These are phyloP conservation scores for Cyberlindnera lachancei DNA, from an alignment of 805 yeast species.

Conservation along the genomic window DNA sequence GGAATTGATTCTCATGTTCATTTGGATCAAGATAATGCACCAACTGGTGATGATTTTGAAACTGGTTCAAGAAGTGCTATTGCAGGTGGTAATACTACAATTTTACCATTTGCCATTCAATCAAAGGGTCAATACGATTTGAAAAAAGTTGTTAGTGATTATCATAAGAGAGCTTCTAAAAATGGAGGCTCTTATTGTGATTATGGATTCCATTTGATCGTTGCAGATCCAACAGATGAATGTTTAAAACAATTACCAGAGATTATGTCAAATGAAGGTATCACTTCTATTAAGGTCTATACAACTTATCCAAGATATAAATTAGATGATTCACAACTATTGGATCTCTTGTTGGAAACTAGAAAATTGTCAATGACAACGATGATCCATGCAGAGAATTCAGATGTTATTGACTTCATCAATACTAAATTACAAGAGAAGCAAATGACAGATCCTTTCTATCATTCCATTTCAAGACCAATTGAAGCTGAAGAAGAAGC, in stretches of 20 bases:
- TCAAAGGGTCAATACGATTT: slow-evolving; percentile 26
- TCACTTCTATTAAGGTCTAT: slow-evolving; percentile 26
- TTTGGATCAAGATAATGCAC: slow-evolving; percentile 33
- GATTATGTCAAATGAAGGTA: slow-evolving; percentile 22
- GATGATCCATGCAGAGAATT: slow-evolving; percentile 46
- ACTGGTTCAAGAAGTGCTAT: slow-evolving; percentile 38
- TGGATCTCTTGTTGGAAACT: slow-evolving; percentile 32
- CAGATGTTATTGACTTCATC: slow-evolving; percentile 36
- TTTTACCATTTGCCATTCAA: slow-evolving; percentile 41
- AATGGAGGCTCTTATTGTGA: slow-evolving; percentile 33
- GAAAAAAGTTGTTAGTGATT: slow-evolving; percentile 18
- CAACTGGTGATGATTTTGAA: slow-evolving; percentile 38
- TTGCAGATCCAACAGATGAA: slow-evolving; percentile 27
- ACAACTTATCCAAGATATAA: slow-evolving; percentile 39
- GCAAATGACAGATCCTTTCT: slow-evolving; percentile 33
- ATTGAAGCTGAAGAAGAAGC: slow-evolving; percentile 42
- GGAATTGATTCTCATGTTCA: slow-evolving; percentile 47
- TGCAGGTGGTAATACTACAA: slow-evolving; percentile 44
- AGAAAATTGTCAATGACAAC: slow-evolving; percentile 37
- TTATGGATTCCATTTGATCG: slow-evolving; percentile 40
- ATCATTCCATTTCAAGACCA: slow-evolving; percentile 40
- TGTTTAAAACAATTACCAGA: slow-evolving; percentile 27
- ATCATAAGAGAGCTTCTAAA: slow-evolving; percentile 22
- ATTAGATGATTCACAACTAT: slow-evolving; percentile 32
- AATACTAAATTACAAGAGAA: slow-evolving; percentile 32